Base-by-base conservation (phyloP, 768 basidiomycete species). In the Phaeotremella skinneri region DNA sequence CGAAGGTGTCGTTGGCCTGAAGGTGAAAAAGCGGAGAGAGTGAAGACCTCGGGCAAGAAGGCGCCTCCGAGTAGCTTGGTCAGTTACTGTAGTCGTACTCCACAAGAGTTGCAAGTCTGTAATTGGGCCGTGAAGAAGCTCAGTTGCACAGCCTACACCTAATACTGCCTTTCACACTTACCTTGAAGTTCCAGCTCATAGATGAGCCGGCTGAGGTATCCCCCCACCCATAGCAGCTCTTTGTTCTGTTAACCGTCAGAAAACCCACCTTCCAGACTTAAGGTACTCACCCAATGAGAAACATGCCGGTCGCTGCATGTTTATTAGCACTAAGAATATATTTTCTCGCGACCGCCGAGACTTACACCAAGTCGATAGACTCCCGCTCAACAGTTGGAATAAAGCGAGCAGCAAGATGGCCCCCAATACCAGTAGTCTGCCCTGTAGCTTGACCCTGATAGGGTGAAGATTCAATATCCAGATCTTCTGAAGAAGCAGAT, bases 341-440 rank as follows among this genome's bases (percentile, higher is more conserved):
- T 41, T 7, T 11, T 16, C 49, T 16, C 21, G 23, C 5, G 20
- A 4, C 20, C 14, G 17, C 9, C 34, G 21, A 20, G 3, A 59
- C 61, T 45, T 48, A 89, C 87, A 91, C 87, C 29, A 93, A 80
- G 76, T 90, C 91, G 62, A 93, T 87, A 0, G 88, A 88, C 78
- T 98, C 94, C 61, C 94, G 84, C 75, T 98, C 94, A 6, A 98
- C 93, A 0, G 93, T 97, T 9, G 91, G 90, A 56, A 98, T 93
- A 71, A 96, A 96, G 2, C 92, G 81, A 7, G 89, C 86, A 0
- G 90, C 81, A 67, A 87, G 80, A 58, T 86, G 83, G 0, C 85
- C 85, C 2, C 83, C 83, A 13, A 83, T 80, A 30, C 94, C 93
- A 1, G 92, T 94, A 9, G 91, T 94, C 78, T 98, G 94, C 3